Evolutionary conservation across 2,329 filamentous ascomycete species (phyloP).

Genomic region (Madurella mycetomatis): DNA sequence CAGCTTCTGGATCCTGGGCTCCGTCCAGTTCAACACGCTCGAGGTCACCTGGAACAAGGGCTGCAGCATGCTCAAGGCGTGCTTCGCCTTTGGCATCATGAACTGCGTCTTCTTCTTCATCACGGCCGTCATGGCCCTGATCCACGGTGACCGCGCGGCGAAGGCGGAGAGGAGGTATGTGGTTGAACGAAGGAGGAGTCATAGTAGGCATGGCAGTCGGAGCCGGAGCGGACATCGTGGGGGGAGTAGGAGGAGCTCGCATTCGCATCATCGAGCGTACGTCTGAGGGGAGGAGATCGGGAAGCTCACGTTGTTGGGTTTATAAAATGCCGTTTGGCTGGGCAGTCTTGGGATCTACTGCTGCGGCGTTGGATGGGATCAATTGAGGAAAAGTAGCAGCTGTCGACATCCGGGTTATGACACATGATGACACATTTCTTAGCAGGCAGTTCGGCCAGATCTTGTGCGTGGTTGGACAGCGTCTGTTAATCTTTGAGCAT

Average conservation of each 20-base stretch:
- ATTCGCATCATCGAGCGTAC: constrained; percentile 50
- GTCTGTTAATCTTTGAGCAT: neutral
- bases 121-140: constrained; percentile 66
- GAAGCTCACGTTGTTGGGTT: neutral
- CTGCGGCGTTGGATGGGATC: neutral
- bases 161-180: constrained; percentile 48
- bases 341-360: neutral
- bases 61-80: constrained; percentile 88
- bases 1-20: constrained; percentile 51
- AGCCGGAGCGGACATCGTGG: constrained; percentile 32
- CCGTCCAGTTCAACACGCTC: constrained; percentile 48
- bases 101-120: constrained; percentile 75
- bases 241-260: constrained; percentile 34
- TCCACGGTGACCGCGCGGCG: constrained; percentile 45
- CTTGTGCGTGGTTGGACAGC: neutral
- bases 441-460: neutral
- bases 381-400: neutral
- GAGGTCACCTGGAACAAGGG: constrained; percentile 62
- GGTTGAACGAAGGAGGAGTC: constrained; percentile 38
- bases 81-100: constrained; percentile 87
- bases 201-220: constrained; percentile 34
- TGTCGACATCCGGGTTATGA: constrained; percentile 9
- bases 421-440: constrained; percentile 6
- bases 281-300: constrained; percentile 33
- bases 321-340: neutral